Conservation (phyloP, 345 rosid genomes). For the Passiflora organensis region DNA sequence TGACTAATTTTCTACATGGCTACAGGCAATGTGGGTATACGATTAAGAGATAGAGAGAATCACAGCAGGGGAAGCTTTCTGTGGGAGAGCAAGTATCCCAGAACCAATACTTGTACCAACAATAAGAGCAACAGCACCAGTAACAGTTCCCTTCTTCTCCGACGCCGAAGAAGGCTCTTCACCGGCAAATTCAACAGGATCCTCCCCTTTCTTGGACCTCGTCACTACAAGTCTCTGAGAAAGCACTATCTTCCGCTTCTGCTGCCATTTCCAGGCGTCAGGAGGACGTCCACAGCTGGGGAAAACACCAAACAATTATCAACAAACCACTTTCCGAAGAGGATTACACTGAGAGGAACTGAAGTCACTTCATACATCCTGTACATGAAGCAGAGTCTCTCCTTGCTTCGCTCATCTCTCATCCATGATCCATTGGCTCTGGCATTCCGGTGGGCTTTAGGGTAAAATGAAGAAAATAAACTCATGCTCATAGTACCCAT, state of each 20-base stretch:
- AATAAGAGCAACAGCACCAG: constrained; percentile 55
- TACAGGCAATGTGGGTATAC: too few relatives aligned
- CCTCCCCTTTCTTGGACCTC: constrained; percentile 25
- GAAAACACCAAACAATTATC: constrained; percentile 3
- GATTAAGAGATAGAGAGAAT: constrained; percentile 1
- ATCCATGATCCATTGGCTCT: constrained; percentile 5
- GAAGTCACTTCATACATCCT: constrained; percentile 18
- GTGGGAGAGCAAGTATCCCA: constrained; percentile 58
- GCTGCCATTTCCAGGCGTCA: constrained; percentile 23
- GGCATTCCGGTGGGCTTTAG: constrained; percentile 5
- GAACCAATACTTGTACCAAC: constrained; percentile 62
- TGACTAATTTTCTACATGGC: too few relatives aligned
- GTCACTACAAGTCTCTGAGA: constrained; percentile 1
- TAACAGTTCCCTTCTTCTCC: constrained; percentile 42
- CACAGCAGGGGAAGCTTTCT: constrained; percentile 61
- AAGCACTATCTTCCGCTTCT: constrained; percentile 7
- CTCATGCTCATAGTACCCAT: constrained; percentile 16
- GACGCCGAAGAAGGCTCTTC: neutral
- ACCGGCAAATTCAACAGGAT: constrained; percentile 2
- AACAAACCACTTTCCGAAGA: too few relatives aligned
- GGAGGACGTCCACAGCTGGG: constrained; percentile 9
- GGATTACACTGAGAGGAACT: neutral
- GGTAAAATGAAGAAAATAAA: constrained; percentile 14
- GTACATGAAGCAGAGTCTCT: constrained; percentile 13
- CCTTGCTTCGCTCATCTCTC: neutral